Conservation (phyloP, 192 early-diverging fungal genomes). For the Geosiphon pyriformis region DNA sequence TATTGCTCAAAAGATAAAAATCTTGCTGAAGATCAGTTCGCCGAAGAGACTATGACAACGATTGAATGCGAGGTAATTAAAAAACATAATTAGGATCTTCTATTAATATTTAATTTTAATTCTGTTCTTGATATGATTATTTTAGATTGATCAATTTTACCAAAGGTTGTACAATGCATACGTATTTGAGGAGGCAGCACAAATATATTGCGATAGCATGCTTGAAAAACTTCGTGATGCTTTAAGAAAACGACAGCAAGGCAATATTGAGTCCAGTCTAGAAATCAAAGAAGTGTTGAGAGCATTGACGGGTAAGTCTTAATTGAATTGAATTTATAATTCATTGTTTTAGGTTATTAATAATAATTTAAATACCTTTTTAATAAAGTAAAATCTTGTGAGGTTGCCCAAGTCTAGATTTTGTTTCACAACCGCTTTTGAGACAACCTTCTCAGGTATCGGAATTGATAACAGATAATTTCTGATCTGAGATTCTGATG, state of each 20-base stretch:
- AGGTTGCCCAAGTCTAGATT: too few species aligned
- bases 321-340: too few species aligned
- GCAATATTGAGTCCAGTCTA: not conserved
- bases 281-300: constrained; percentile 16
- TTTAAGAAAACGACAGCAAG: not conserved
- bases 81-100: not conserved
- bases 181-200: constrained; percentile 15
- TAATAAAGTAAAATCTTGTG: too few species aligned
- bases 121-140: constrained; percentile 5
- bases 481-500: too few species aligned
- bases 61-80: constrained; percentile 12
- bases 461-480: too few species aligned
- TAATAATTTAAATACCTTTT: too few species aligned
- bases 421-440: too few species aligned
- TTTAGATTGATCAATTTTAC: constrained; percentile 24
- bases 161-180: constrained; percentile 16
- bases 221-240: constrained; percentile 2
- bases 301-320: constrained; percentile 1
- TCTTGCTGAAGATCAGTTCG: not conserved
- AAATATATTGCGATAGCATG: constrained; percentile 24
- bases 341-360: too few species aligned
- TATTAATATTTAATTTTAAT: not conserved
- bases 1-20: constrained; percentile 12
- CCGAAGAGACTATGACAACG: not conserved
- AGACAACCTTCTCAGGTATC: too few species aligned